Percentiles rank a stretch among this genome's conserved stretches.
Evolutionary conservation across 1,284 basidiomycete species (phyloP).

Genomic region (Cryptococcus jaspeensis): DNA sequence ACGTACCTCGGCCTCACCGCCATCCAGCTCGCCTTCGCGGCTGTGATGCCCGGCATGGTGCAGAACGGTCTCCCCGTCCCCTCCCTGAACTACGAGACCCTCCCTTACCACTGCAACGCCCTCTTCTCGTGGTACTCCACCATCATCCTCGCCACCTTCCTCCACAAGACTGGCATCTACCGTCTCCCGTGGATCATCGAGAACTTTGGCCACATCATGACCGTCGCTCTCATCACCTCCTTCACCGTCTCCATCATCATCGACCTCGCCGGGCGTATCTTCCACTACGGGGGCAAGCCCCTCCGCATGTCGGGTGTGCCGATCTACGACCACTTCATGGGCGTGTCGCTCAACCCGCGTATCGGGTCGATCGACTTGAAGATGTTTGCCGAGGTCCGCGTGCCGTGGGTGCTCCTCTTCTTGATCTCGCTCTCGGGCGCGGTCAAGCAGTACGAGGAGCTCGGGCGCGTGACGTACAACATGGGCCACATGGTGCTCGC

Average conservation of each 20-base stretch:
- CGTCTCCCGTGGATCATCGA: constrained; percentile 93
- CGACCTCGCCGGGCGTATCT: constrained; percentile 70
- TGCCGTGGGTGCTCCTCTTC: constrained; percentile 96
- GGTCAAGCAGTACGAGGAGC: constrained; percentile 91
- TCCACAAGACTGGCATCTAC: constrained; percentile 83
- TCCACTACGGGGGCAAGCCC: constrained; percentile 65
- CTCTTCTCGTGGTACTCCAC: constrained; percentile 84
- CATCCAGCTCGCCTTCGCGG: constrained; percentile 87
- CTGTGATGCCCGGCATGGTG: constrained; percentile 84
- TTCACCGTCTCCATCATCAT: constrained; percentile 76
- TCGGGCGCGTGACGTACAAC: constrained; percentile 94
- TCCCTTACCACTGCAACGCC: constrained; percentile 97
- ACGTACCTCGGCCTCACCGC: constrained; percentile 86
- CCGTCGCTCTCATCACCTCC: constrained; percentile 89
- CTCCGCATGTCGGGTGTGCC: constrained; percentile 92
- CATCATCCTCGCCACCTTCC: constrained; percentile 68
- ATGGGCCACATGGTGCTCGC: constrained; percentile 97
- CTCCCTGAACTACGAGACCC: constrained; percentile 83
- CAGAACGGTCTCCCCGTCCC: constrained; percentile 85
- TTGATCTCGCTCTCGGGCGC: constrained; percentile 87
- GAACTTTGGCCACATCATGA: constrained; percentile 95
- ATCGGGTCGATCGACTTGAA: constrained; percentile 93
- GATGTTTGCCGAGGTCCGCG: constrained; percentile 98
- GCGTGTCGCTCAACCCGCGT: constrained; percentile 88
- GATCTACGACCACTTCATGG: constrained; percentile 97